Base-by-base conservation (phyloP, 73 alveolate genomes). In the Loxodes magnus region DNA sequence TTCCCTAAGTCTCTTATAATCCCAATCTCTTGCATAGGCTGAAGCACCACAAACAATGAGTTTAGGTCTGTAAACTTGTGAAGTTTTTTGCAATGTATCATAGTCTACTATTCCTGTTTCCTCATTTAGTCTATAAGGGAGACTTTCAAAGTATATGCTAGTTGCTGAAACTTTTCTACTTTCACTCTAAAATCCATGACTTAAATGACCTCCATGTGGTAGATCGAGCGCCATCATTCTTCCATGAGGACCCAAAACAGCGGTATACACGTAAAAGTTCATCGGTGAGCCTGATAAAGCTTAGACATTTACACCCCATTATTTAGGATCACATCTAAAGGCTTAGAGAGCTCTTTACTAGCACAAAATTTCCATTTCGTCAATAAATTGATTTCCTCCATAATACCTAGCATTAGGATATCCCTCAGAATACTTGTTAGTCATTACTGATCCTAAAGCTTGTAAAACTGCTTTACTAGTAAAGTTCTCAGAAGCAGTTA, bases 241-340 rank as follows among this genome's bases (percentile, higher is more conserved):
- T 29, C 81, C 95, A 15, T 79, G 92, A 25, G 94, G 95, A 0
- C 79, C 68, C 19, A 87, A 52, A 5, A 90, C 72, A 0, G 96
- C 98, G 24, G 96, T 83, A 69, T 83, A 90, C 10, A 87, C 92
- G 34, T 77, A 83, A 35, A 90, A 84, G 60, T 90, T 90, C 36
- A 96, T 93, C 6, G 96, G 96, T 4, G 95, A 75, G 7, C 98
- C 98, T n/a, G 94, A 82, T 9, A 76, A 66, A 14, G 90, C 84
- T 59, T 86, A 83, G n/a, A 46, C 59, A 46, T 46, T 46, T n/a
- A 22, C 43, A 17, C 50, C 56, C 61, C 48, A 16, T 53, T 78
- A 82, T 41, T 53, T 84, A 17, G 79, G 71, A 51, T 79, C 75
- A 27, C 87, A 72, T 27, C 90, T 49, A 71, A 56, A 90, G 5